Evolutionary conservation across 2,329 filamentous ascomycete species (phyloP), one percentile per base, ranked within the genome.

Genomic region (Paradendryphiella salina): DNA sequence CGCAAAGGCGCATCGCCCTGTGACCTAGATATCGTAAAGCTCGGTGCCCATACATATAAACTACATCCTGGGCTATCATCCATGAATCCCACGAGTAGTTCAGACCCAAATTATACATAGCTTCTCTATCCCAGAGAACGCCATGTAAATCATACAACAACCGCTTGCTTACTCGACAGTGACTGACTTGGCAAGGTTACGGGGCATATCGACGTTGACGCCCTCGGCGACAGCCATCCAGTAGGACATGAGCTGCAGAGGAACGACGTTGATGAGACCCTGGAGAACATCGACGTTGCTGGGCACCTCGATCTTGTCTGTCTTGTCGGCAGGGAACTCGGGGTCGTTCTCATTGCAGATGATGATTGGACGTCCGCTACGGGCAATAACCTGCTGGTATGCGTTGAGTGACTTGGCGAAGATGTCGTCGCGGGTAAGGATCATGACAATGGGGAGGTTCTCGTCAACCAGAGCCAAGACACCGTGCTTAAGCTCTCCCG

Each of bases 371-470:
- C 94, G 93, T 71, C 94, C 94, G 70, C 87, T 85, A 74, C 94
- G 93, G 64, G 94, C 94, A 81, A 96, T 93, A 70, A 99, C 94
- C 82, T 99, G 94, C 79, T 99, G 94, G 77, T 97, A 99, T 68
- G 94, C 94, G 76, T 99, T 99, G 70, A 99, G 82, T n/a, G 94
- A 97, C 81, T 99, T 99, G 75, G 88, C 88, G 80, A 99, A 99
- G 71, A 99, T 87, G 66, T 91, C 84, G 73, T 99, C 94, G 54
- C 94, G 89, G 46, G 94, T 99, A 56, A 99, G 82, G 71, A 99
- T 97, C 94, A 99, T 99, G 77, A 99, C 96, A 75, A 99, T 99
- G 57, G 94, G 94, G 31, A 99, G 85, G 78, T 96, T 93, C 83
- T 99, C 94, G 69, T 99, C 94, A 53, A 99, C 94, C 57, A 99